Evolutionary conservation across 768 basidiomycete species (phyloP).

Genomic region (Mycena rosella): DNA sequence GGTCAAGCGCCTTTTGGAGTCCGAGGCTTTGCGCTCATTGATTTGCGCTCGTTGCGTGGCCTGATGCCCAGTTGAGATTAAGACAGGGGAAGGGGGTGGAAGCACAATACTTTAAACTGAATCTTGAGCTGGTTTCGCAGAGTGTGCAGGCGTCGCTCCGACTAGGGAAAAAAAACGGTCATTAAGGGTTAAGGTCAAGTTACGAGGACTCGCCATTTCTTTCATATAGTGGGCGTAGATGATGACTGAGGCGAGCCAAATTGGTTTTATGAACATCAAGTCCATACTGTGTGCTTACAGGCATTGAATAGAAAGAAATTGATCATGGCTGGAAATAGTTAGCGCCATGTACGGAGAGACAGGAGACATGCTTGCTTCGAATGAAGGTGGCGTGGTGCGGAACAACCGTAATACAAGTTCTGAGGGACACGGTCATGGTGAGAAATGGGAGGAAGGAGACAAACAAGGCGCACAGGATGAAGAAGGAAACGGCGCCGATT

Average conservation of each 20-base stretch:
- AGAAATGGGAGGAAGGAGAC: not conserved
- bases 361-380: conserved; percentile 15
- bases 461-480: conserved; percentile 57
- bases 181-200: conserved; percentile 3
- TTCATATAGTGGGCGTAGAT: conserved; percentile 81
- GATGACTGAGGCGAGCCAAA: conserved; percentile 59
- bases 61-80: conserved; percentile 53
- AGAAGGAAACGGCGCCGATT: conserved; percentile 67
- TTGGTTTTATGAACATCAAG: not conserved
- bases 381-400: conserved; percentile 32
- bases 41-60: conserved; percentile 83
- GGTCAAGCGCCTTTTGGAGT: conserved; percentile 85
- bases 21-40: conserved; percentile 80
- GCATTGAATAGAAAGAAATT: conserved; percentile 84
- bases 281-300: conserved; percentile 51
- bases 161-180: conserved; percentile 54
- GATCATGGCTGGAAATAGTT: conserved; percentile 61
- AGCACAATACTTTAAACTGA: conserved; percentile 63
- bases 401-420: conserved; percentile 24
- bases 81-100: not conserved
- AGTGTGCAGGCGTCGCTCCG: conserved; percentile 76
- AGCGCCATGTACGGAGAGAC: not conserved
- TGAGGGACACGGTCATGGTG: not conserved
- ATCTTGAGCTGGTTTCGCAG: conserved; percentile 82
- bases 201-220: conserved; percentile 63